Evolutionary conservation across 169 alveolate genomes (phyloP), one percentile per base, ranked within the genome.

Genomic region (Eimeria tenella): DNA sequence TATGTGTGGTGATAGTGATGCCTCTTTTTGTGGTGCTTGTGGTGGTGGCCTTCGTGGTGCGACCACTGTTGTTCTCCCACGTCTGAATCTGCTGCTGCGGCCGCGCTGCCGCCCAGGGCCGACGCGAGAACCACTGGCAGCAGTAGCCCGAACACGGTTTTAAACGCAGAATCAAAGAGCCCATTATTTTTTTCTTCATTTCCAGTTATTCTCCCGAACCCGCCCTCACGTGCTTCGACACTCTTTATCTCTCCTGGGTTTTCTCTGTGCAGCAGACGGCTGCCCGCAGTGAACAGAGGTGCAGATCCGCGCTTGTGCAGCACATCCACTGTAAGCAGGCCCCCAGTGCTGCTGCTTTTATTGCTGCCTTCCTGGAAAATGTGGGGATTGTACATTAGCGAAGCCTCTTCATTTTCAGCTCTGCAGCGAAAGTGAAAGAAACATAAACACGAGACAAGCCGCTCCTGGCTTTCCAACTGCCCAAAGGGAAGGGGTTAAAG

Each of bases 101-200:
- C 21, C 4, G n/a, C 9, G 52, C 52, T 49, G 58, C 19, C 83
- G 13, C 53, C 25, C 25, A 77, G 68, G 4, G 65, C 65, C 13
- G 87, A 49, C n/a, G 87, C 62, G 15, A 77, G 6, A 8, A 50
- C n/a, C 49, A 77, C 68, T 25, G 87, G 87, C 68, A 77, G 65
- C 31, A 77, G 65, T 4, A 55, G 15, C 17, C 50, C 87, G 3
- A 77, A n/a, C 13, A 55, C 15, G 17, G 50, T 13, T 50, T 8
- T 77, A 77, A 77, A 53, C 42, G 87, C 31, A 65, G 74, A 25
- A 65, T 9, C 17, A 17, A 50, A 52, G 42, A 13, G 68, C 19
- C 79, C 79, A 53, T 25, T n/a, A 25, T 6, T 49, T 19, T 77
- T 19, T 73, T 53, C 74, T 65, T 65, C 74, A 19, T 65, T 25